These are phyloP conservation scores for Annulohypoxylon nitens DNA, from an alignment of 495 filamentous ascomycete genomes.

Conservation along the genomic window DNA sequence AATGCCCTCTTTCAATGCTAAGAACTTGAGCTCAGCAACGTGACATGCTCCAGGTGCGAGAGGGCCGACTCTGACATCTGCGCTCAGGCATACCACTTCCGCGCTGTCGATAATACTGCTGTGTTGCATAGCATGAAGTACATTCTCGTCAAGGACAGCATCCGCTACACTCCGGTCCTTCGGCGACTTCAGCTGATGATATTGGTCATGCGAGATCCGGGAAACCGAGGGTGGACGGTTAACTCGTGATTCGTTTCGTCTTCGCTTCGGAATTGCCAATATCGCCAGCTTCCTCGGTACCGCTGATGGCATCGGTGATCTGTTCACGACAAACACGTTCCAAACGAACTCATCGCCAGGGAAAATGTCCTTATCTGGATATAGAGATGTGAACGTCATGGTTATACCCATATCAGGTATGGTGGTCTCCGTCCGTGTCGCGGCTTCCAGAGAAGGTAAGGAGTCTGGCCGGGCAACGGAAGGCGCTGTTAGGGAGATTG, in stretches of 20 bases:
- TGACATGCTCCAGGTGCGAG: conserved; percentile 82
- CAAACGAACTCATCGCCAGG: conserved; percentile 86
- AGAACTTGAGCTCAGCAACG: conserved; percentile 80
- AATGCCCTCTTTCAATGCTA: conserved; percentile 80
- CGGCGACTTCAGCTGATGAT: conserved; percentile 29
- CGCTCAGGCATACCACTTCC: conserved; percentile 83
- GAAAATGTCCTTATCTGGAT: conserved; percentile 62
- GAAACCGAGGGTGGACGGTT: conserved; percentile 65
- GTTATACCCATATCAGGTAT: conserved; percentile 76
- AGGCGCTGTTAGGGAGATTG: conserved; percentile 59
- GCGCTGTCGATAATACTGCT: conserved; percentile 76
- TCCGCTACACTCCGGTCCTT: conserved; percentile 69
- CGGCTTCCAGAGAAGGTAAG: conserved; percentile 65
- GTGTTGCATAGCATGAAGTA: conserved; percentile 85
- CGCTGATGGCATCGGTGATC: conserved; percentile 56
- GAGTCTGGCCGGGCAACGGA: conserved; percentile 65
- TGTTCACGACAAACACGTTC: conserved; percentile 91
- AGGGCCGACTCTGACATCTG: conserved; percentile 86
- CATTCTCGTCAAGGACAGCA: conserved; percentile 85
- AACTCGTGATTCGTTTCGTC: conserved; percentile 73
- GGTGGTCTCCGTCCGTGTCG: conserved; percentile 61
- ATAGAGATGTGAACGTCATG: conserved; percentile 72
- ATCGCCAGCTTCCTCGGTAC: conserved; percentile 81
- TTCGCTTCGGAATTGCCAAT: conserved; percentile 81
- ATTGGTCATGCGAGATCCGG: conserved; percentile 29